A percentile compares a stretch with the other conserved stretches of the same genome.
Conservation (phyloP, 306 rosid species). For the Vigna radiata region DNA sequence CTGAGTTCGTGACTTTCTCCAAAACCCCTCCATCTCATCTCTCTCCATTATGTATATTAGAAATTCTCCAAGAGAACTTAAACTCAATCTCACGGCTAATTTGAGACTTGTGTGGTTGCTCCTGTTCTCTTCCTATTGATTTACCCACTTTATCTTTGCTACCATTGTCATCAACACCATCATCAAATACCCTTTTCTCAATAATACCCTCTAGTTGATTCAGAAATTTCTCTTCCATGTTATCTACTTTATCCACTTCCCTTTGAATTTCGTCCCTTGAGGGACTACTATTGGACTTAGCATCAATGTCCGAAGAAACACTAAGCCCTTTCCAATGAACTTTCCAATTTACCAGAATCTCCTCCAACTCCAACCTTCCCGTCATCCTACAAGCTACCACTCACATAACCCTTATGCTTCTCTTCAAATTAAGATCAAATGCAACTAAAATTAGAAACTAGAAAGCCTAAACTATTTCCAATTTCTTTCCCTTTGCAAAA, state of each 20-base stretch:
- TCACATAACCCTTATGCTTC: too few species aligned
- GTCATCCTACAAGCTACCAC: too few species aligned
- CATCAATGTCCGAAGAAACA: too few species aligned
- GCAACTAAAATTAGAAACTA: conserved; percentile 39
- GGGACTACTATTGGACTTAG: conserved; percentile 50
- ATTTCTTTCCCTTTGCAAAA: background rate
- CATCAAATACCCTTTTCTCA: conserved; percentile 50
- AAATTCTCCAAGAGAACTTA: conserved; percentile 54
- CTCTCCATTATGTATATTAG: conserved; percentile 60
- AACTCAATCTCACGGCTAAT: conserved; percentile 41
- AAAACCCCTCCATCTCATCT: too few species aligned
- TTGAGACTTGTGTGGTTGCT: conserved; percentile 47
- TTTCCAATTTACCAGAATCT: too few species aligned
- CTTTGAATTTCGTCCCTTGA: conserved; percentile 46
- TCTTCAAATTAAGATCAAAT: too few species aligned
- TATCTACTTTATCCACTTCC: conserved; percentile 50
- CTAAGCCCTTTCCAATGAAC: too few species aligned
- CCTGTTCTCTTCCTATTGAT: conserved; percentile 57
- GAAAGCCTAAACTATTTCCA: background rate
- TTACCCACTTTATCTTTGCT: conserved; percentile 47
- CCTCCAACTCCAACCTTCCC: too few species aligned
- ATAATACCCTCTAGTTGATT: conserved; percentile 43
- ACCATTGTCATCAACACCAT: conserved; percentile 42
- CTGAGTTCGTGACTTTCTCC: too few species aligned
- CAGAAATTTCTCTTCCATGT: conserved; percentile 37